Evolutionary conservation across 148 eudicot species (phyloP), one percentile per base, ranked within the genome.

Genomic region (Dianthus caryophyllus): DNA sequence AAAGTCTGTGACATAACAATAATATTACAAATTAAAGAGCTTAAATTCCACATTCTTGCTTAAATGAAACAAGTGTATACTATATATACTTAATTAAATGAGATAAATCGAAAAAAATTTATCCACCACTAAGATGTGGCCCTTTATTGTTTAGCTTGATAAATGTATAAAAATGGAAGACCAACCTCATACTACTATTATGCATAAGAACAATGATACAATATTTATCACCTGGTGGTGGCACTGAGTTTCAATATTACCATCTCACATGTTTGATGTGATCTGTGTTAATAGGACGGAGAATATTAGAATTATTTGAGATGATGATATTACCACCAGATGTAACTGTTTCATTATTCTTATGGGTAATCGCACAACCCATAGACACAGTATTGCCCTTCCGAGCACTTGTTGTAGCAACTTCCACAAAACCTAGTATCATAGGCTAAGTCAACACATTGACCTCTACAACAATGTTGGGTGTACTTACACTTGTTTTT

Each of bases 201-300:
- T 47, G 97, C 84, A 73, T 91, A 91, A 31, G 79, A 84, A 39
- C 97, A 91, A n/a, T n/a, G n/a, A n/a, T n/a, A n/a, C n/a, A n/a
- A n/a, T n/a, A n/a, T n/a, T n/a, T n/a, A n/a, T n/a, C n/a, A n/a
- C n/a, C n/a, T n/a, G n/a, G n/a, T n/a, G n/a, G n/a, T n/a, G n/a
- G n/a, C n/a, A n/a, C n/a, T n/a, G n/a, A n/a, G n/a, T n/a, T n/a
- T n/a, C n/a, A n/a, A n/a, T n/a, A n/a, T n/a, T n/a, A n/a, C n/a
- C n/a, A n/a, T n/a, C n/a, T n/a, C n/a, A n/a, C n/a, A n/a, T n/a
- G n/a, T n/a, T n/a, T n/a, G n/a, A n/a, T n/a, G n/a, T n/a, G n/a
- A n/a, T n/a, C n/a, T n/a, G n/a, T n/a, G n/a, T n/a, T n/a, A n/a
- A n/a, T n/a, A n/a, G n/a, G n/a, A n/a, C n/a, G n/a, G n/a, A n/a